These are phyloP conservation scores for Gnaphalium uliginosum DNA, from an alignment of 129 eudicot genomes.

Conservation along the genomic window DNA sequence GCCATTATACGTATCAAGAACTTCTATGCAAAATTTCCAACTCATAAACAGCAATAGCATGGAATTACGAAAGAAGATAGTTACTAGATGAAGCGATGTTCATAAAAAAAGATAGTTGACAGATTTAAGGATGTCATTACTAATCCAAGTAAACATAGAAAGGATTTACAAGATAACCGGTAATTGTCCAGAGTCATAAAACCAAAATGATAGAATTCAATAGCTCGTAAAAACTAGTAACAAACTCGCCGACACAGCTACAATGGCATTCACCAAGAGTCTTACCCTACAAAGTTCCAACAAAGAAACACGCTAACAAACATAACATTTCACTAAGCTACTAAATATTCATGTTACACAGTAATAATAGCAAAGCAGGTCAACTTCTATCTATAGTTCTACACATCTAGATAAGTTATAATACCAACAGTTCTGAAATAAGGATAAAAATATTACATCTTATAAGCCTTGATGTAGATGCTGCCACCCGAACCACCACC, in stretches of 20 bases:
- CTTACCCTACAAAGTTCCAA: background rate
- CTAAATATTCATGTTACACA: slow-evolving; percentile 10
- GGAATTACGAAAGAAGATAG: background rate
- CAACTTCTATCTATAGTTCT: background rate
- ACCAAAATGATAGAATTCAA: background rate
- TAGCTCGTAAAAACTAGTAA: background rate
- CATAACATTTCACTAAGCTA: slow-evolving; percentile 19
- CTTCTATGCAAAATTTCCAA: background rate
- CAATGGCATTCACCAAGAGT: slow-evolving; percentile 3
- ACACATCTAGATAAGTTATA: slow-evolving; percentile 12
- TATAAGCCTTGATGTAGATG: slow-evolving; percentile 71
- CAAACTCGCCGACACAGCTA: background rate
- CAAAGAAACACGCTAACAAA: background rate
- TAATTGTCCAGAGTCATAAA: background rate
- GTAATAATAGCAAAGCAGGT: slow-evolving; percentile 1
- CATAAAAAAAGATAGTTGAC: background rate
- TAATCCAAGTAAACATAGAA: background rate
- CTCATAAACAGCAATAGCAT: slow-evolving; percentile 8
- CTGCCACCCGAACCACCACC: slow-evolving; percentile 99
- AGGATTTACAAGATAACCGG: background rate
- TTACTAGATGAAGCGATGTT: background rate
- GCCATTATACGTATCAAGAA: too few species aligned
- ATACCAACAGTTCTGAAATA: slow-evolving; percentile 3
- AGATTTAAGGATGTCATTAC: background rate
- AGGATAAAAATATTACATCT: slow-evolving; percentile 55